Conservation (phyloP, 169 alveolate species). For the Eimeria praecox region DNA sequence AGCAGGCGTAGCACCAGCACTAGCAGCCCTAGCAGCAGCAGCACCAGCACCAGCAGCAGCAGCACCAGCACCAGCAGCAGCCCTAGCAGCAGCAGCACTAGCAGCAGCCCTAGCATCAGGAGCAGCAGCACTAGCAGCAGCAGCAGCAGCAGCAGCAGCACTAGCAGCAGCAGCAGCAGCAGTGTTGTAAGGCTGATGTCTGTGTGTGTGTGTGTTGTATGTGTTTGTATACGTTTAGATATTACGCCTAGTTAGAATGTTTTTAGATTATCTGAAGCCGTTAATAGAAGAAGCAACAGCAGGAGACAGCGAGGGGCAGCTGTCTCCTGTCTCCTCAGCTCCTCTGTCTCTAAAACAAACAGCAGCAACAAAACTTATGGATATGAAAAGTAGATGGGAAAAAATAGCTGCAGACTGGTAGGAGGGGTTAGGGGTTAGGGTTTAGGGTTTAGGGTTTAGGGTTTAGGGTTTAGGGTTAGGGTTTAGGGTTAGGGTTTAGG, state of each 20-base stretch:
- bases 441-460: not conserved
- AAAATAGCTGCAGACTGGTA: constrained; percentile 43
- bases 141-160: constrained; percentile 29
- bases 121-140: not conserved
- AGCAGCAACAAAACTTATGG: constrained; percentile 56
- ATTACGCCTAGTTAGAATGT: not conserved
- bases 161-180: not conserved
- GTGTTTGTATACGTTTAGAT: not conserved
- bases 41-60: not conserved
- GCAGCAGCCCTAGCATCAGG: not conserved
- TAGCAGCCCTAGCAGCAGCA: not conserved
- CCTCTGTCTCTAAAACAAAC: constrained; percentile 34
- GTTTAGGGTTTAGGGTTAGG: too few relatives aligned
- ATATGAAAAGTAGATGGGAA: constrained; percentile 49
- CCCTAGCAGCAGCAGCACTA: not conserved
- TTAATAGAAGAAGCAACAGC: constrained; percentile 29
- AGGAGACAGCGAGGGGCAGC: constrained; percentile 19
- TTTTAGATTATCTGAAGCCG: constrained; percentile 21
- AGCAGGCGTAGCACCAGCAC: not conserved
- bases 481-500: too few relatives aligned
- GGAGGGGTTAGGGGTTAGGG: not conserved
- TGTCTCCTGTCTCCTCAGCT: constrained; percentile 30
- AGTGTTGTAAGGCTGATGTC: not conserved
- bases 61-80: not conserved
- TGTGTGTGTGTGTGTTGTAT: not conserved